Evolutionary conservation across 352 stramenopile genomes (phyloP).

Genomic region (Pythium folliculosum): DNA sequence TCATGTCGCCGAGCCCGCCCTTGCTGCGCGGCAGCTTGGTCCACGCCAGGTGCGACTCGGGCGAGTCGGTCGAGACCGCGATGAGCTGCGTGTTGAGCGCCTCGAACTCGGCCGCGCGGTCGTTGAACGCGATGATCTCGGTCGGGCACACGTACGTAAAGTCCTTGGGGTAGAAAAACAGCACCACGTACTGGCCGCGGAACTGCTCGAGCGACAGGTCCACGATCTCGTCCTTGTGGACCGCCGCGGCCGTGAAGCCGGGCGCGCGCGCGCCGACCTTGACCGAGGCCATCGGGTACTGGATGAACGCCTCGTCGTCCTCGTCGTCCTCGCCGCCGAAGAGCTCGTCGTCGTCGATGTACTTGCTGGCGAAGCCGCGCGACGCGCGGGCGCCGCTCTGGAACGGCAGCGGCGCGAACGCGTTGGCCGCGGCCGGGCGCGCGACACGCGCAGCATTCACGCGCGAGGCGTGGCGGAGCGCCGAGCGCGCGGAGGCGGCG

Average conservation of each 20-base stretch:
- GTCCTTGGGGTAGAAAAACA: constrained; percentile 93
- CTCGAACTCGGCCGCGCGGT: constrained; percentile 82
- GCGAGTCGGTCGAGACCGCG: constrained; percentile 88
- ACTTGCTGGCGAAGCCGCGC: constrained; percentile 47
- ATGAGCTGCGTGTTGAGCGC: constrained; percentile 88
- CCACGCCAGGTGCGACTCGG: constrained; percentile 91
- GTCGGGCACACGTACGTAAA: constrained; percentile 91
- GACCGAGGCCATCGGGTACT: constrained; percentile 66
- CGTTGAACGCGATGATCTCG: constrained; percentile 91
- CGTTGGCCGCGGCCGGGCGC: constrained; percentile 20
- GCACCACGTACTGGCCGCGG: constrained; percentile 87
- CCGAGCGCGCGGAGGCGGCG: constrained; percentile 6
- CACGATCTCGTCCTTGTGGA: constrained; percentile 85
- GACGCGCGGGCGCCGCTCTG: constrained; percentile 3
- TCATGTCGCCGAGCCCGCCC: constrained; percentile 91
- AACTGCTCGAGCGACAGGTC: constrained; percentile 82
- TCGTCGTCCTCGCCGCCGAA: constrained; percentile 68
- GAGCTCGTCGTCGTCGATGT: constrained; percentile 48
- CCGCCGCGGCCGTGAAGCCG: constrained; percentile 70
- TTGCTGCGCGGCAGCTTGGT: constrained; percentile 87
- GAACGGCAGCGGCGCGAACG: constrained; percentile 6
- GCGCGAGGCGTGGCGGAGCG: constrained; percentile 9
- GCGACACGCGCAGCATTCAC: constrained; percentile 5
- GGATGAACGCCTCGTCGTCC: constrained; percentile 65
- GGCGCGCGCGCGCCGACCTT: constrained; percentile 69